Percentiles rank a stretch among this genome's conserved stretches.
These are phyloP conservation scores for Phytophthora tubulina DNA, from an alignment of 352 stramenopile genomes.

Conservation along the genomic window DNA sequence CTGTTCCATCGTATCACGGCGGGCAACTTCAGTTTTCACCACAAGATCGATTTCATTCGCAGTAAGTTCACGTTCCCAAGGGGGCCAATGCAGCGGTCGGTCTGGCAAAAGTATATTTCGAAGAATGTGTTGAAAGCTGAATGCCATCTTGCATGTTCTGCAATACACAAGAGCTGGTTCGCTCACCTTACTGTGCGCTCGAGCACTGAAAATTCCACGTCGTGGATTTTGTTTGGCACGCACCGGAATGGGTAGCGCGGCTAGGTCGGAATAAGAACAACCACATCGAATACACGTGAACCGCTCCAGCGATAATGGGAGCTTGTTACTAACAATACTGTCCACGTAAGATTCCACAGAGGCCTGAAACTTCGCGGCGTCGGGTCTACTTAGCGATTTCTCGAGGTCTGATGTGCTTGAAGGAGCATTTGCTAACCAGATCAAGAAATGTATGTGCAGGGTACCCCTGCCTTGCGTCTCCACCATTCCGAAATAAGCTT, in stretches of 20 bases:
- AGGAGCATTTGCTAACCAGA: neutral
- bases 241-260: neutral
- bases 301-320: neutral
- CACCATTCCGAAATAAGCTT: neutral
- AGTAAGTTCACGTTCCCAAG: neutral
- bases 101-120: neutral
- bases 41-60: neutral
- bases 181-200: neutral
- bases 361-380: neutral
- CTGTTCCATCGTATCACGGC: neutral
- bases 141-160: neutral
- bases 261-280: neutral
- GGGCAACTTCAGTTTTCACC: neutral
- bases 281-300: neutral
- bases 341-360: neutral
- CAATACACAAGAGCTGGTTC: neutral
- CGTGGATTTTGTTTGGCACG: neutral
- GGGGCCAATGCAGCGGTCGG: neutral
- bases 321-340: neutral
- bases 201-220: neutral
- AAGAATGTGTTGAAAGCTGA: neutral
- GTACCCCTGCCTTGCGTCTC: neutral
- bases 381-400: neutral
- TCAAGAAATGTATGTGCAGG: neutral
- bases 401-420: neutral